Conservation (phyloP, 2,329 filamentous ascomycete species). For the Sporothrix pseudoabietina region DNA sequence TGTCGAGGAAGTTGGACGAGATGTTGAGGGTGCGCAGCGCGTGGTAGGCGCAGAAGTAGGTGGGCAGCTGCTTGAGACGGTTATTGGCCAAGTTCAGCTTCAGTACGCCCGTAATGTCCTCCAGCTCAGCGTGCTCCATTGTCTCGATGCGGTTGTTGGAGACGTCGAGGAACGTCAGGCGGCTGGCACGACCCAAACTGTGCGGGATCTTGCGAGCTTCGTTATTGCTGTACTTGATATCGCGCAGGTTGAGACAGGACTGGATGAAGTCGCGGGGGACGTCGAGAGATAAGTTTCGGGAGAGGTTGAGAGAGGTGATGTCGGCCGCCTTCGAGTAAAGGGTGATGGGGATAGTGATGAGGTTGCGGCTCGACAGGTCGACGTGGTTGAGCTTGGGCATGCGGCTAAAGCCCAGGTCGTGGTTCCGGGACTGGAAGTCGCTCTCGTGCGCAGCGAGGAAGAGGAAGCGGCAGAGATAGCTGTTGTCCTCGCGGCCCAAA, state of each 20-base stretch:
- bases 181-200: slow-evolving; percentile 78
- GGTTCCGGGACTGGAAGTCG: slow-evolving; percentile 71
- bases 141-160: slow-evolving; percentile 92
- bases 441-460: slow-evolving; percentile 89
- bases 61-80: slow-evolving; percentile 73
- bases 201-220: slow-evolving; percentile 83
- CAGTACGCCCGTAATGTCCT: slow-evolving; percentile 72
- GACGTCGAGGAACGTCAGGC: slow-evolving; percentile 85
- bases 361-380: slow-evolving; percentile 83
- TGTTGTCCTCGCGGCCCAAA: slow-evolving; percentile 93
- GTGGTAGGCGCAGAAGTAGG: slow-evolving; percentile 80
- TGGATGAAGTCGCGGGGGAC: slow-evolving; percentile 96
- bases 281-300: slow-evolving; percentile 86
- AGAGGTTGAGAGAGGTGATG: slow-evolving; percentile 93
- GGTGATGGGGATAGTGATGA: slow-evolving; percentile 92
- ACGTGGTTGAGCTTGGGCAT: slow-evolving; percentile 92
- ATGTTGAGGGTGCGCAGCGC: slow-evolving; percentile 82
- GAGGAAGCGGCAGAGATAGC: slow-evolving; percentile 93
- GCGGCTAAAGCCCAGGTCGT: slow-evolving; percentile 79
- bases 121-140: slow-evolving; percentile 80
- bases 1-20: slow-evolving; percentile 87
- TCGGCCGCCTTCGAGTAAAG: slow-evolving; percentile 89
- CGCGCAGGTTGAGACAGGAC: slow-evolving; percentile 83
- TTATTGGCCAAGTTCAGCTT: slow-evolving; percentile 96
- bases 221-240: slow-evolving; percentile 95